These are phyloP conservation scores for Diaporthe sp. DNA, from an alignment of 2,329 filamentous ascomycete genomes.

Conservation along the genomic window DNA sequence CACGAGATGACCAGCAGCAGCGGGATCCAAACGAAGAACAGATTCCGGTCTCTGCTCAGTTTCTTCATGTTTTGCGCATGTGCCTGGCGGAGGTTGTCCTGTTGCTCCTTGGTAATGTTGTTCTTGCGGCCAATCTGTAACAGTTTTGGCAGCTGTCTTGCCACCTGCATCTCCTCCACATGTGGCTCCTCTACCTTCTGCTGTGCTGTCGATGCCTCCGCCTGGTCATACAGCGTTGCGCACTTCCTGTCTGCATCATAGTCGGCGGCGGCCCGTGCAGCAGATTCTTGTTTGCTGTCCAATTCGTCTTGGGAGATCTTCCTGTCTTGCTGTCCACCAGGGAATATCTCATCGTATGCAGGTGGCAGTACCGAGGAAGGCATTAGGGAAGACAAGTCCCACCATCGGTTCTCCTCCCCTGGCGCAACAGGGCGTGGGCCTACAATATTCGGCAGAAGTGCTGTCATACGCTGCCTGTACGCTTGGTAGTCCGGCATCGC, in stretches of 20 bases:
- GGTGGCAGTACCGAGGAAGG: constrained; percentile 70
- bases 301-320: constrained; percentile 57
- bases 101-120: constrained; percentile 74
- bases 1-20: constrained; percentile 36
- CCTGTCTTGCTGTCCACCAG: constrained; percentile 67
- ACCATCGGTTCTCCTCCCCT: constrained; percentile 71
- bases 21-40: constrained; percentile 73
- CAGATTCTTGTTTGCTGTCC: constrained; percentile 70
- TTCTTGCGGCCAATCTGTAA: constrained; percentile 74
- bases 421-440: constrained; percentile 63
- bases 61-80: constrained; percentile 74
- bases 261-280: constrained; percentile 68
- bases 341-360: constrained; percentile 84
- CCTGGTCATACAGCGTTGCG: constrained; percentile 63
- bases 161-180: constrained; percentile 42
- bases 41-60: constrained; percentile 72
- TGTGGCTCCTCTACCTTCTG: constrained; percentile 34
- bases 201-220: constrained; percentile 41
- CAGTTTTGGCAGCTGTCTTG: constrained; percentile 53
- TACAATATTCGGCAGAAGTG: constrained; percentile 76
- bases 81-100: constrained; percentile 71
- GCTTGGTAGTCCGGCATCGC: constrained; percentile 81
- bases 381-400: constrained; percentile 73
- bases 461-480: constrained; percentile 77
- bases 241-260: constrained; percentile 71